Evolutionary conservation across 257 asterid species (phyloP).

Genomic region (Verbena officinalis): DNA sequence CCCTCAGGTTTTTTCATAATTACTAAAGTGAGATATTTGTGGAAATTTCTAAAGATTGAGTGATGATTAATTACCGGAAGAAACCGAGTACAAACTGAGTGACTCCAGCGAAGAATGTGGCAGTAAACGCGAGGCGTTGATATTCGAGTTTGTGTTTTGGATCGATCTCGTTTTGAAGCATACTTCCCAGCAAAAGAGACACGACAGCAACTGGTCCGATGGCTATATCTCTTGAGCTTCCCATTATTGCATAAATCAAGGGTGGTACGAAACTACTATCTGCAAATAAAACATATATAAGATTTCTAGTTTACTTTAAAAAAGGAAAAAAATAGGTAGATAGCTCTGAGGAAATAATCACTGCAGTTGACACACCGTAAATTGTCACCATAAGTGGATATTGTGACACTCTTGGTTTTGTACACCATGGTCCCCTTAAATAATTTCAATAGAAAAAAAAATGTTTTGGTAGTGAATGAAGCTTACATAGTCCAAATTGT

Average conservation of each 20-base stretch:
- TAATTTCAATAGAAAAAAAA: too few species aligned
- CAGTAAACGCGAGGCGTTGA: slow-evolving; percentile 69
- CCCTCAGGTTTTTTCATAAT: too few species aligned
- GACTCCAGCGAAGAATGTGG: slow-evolving; percentile 77
- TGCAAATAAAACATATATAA: slow-evolving; percentile 32
- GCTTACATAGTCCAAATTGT: slow-evolving; percentile 74
- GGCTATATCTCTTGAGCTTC: slow-evolving; percentile 87
- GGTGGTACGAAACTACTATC: slow-evolving; percentile 88
- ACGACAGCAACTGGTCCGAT: slow-evolving; percentile 90
- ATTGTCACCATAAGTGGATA: too few species aligned
- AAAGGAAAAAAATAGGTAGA: too few species aligned
- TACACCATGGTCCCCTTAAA: too few species aligned
- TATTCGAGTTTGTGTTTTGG: slow-evolving; percentile 58
- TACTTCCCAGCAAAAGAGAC: slow-evolving; percentile 70
- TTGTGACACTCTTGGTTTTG: too few species aligned
- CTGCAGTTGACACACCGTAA: too few species aligned
- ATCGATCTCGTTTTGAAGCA: slow-evolving; percentile 63
- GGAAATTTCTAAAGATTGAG: too few species aligned
- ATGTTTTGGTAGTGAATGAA: neutral
- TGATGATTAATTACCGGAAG: slow-evolving; percentile 50
- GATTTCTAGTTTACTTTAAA: neutral
- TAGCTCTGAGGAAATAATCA: too few species aligned
- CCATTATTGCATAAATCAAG: slow-evolving; percentile 72
- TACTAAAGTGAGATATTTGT: too few species aligned
- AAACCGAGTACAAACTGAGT: slow-evolving; percentile 67